A percentile compares a stretch with the other conserved stretches of the same genome.
These are phyloP conservation scores for Pontederia paniculata DNA, from an alignment of 176 grass and related monocot genomes.

Conservation along the genomic window DNA sequence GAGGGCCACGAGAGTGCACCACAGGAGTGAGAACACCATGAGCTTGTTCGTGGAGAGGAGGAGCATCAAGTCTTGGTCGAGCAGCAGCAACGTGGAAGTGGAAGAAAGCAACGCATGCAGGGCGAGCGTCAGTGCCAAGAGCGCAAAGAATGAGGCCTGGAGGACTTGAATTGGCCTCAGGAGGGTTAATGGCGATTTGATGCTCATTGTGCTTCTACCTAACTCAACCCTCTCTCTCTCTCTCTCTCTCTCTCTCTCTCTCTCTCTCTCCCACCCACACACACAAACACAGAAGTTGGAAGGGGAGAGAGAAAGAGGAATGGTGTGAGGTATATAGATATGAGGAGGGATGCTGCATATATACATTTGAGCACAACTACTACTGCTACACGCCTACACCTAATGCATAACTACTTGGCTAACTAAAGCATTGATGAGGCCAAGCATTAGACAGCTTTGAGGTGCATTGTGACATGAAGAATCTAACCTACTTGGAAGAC, in stretches of 20 bases:
- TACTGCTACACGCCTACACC: no score
- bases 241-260: neutral
- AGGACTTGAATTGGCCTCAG: neutral
- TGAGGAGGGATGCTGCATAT: no score
- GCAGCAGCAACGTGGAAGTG: neutral
- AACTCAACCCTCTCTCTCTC: neutral
- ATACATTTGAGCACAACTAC: no score
- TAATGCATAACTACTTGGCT: no score
- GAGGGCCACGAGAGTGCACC: conserved; percentile 11
- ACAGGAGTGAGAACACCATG: conserved; percentile 7
- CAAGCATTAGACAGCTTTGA: no score
- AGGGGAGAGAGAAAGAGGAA: no score
- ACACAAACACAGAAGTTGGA: no score
- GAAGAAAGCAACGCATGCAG: neutral
- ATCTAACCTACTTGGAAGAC: no score
- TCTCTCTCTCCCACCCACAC: neutral
- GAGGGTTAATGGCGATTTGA: neutral
- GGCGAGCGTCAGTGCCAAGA: neutral
- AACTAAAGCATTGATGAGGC: no score
- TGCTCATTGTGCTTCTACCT: neutral
- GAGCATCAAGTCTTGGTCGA: neutral
- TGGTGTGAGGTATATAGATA: no score
- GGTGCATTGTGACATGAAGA: no score
- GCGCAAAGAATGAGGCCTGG: neutral
- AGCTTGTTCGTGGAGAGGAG: neutral